A percentile compares a stretch with the other conserved stretches of the same genome.
phyloP scores from a whole-genome alignment of 1,139 yeast species.

The Pichia sp. region DNA sequence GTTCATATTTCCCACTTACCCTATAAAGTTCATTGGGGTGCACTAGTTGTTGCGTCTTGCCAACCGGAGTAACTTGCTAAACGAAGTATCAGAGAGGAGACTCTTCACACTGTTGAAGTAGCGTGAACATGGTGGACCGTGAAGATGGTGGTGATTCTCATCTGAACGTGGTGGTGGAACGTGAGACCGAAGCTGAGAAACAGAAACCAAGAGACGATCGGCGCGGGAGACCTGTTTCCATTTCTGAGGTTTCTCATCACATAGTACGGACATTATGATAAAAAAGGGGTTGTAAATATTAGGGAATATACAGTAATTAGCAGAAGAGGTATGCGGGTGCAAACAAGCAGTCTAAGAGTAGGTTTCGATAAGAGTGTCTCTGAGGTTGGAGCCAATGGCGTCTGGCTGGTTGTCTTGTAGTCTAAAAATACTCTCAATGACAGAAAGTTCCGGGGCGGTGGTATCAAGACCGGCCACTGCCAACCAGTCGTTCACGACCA shows the following conservation, averaged over 20 bases:
- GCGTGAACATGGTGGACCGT: too few relatives aligned
- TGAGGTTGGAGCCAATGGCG: conserved; percentile 73
- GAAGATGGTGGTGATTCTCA: neutral
- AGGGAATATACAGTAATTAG: neutral
- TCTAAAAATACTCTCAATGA: conserved; percentile 92
- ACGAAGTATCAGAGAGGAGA: too few relatives aligned
- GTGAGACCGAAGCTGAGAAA: neutral
- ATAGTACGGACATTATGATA: neutral
- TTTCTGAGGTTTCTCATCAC: neutral
- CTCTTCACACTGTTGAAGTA: too few relatives aligned
- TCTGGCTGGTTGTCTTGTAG: conserved; percentile 87
- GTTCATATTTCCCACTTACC: conserved; percentile 16
- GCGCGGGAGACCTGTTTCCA: neutral
- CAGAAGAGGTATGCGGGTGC: conserved; percentile 1
- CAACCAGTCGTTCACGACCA: conserved; percentile 98
- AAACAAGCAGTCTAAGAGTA: conserved; percentile 42
- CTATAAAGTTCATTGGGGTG: conserved; percentile 10
- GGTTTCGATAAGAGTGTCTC: conserved; percentile 89
- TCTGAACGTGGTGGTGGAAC: neutral
- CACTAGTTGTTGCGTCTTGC: too few relatives aligned
- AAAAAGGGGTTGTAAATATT: neutral
- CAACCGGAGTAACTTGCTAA: too few relatives aligned
- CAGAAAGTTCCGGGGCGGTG: conserved; percentile 97
- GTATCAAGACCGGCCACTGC: conserved; percentile 97
- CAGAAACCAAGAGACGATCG: neutral